Conservation (phyloP, 139 green algal species). For the Chlorella sorokiniana region DNA sequence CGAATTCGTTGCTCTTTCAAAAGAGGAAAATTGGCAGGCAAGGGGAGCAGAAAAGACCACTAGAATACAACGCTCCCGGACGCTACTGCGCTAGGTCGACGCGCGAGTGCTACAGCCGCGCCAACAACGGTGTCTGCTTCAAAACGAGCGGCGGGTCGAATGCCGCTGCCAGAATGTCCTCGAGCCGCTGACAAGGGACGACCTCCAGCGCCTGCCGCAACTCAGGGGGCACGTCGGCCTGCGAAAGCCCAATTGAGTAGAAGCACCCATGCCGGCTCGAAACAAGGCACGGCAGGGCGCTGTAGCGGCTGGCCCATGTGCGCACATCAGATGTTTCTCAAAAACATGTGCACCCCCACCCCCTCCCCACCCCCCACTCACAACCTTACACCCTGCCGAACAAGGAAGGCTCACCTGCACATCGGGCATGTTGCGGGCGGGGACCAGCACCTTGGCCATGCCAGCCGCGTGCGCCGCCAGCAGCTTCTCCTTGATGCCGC, state of each 20-base stretch:
- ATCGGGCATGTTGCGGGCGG: slow-evolving; percentile 87
- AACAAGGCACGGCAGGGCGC: too few relatives aligned
- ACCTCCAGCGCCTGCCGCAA: slow-evolving; percentile 43
- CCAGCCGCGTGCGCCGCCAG: slow-evolving; percentile 76
- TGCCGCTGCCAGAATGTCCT: slow-evolving; percentile 56
- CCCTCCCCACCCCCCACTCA: not conserved
- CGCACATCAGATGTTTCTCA: not conserved
- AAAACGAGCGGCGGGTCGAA: slow-evolving; percentile 66
- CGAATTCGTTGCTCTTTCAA: not conserved
- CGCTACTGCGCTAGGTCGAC: too few relatives aligned
- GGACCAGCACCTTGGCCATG: slow-evolving; percentile 80
- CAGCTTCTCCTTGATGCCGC: slow-evolving; percentile 94
- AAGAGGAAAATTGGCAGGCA: not conserved
- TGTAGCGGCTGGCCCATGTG: too few relatives aligned
- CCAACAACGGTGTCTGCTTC: not conserved
- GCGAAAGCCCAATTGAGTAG: slow-evolving; percentile 12
- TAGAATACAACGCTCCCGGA: too few relatives aligned
- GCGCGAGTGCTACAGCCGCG: slow-evolving; percentile 2
- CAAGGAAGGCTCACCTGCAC: slow-evolving; percentile 64
- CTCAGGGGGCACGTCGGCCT: slow-evolving; percentile 46
- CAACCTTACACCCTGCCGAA: not conserved
- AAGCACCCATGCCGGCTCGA: too few relatives aligned
- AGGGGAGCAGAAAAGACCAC: not conserved
- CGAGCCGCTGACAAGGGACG: slow-evolving; percentile 35
- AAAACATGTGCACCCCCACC: not conserved